These are phyloP conservation scores for Trichoderma guizhouense DNA, from an alignment of 2,329 filamentous ascomycete genomes.

Conservation along the genomic window DNA sequence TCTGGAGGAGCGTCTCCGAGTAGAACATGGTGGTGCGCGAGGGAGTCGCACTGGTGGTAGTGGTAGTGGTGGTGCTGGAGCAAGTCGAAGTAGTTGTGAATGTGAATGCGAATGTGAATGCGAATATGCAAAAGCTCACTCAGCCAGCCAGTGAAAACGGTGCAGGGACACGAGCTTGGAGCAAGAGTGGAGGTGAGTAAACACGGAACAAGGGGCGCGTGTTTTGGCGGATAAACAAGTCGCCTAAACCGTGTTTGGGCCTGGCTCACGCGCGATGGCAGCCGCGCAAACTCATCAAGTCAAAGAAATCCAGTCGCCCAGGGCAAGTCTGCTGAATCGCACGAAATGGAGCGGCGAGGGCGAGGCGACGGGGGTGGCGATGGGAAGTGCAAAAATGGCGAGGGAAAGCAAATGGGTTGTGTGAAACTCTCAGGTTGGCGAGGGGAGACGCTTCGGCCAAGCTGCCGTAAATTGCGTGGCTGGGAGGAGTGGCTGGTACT, in stretches of 20 bases:
- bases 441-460: constrained; percentile 28
- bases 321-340: constrained; percentile 24
- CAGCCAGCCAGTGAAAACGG: not conserved
- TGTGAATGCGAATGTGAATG: not conserved
- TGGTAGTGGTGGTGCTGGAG: constrained; percentile 12
- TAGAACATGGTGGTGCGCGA: constrained; percentile 74
- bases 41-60: constrained; percentile 27
- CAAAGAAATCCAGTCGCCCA: constrained; percentile 25
- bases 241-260: constrained; percentile 26
- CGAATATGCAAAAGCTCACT: constrained; percentile 1
- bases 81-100: not conserved
- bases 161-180: constrained; percentile 20
- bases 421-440: constrained; percentile 24
- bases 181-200: constrained; percentile 29
- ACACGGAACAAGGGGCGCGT: constrained; percentile 32
- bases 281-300: constrained; percentile 31
- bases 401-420: constrained; percentile 19
- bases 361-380: constrained; percentile 19
- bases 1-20: constrained; percentile 90
- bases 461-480: constrained; percentile 38
- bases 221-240: constrained; percentile 34
- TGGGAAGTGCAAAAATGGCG: constrained; percentile 17
- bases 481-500: constrained; percentile 28
- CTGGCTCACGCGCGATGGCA: constrained; percentile 30
- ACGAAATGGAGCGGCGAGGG: constrained; percentile 23